Base-by-base conservation (phyloP, 768 basidiomycete species). In the Suillus decipiens region DNA sequence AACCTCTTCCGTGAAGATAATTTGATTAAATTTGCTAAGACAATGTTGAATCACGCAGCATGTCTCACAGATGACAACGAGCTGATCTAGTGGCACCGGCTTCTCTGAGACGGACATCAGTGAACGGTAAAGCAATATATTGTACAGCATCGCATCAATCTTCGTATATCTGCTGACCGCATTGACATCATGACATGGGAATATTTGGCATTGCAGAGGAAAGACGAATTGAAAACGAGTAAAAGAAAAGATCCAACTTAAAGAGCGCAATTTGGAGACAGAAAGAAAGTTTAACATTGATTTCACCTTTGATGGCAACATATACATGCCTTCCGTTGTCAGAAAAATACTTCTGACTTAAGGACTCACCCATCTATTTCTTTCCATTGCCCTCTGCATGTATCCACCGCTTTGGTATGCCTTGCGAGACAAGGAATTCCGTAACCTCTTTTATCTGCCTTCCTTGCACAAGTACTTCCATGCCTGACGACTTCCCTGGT, bases 341-440 rank as follows among this genome's bases (percentile, higher is more conserved):
- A 66, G 42, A 55, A 60, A 47, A 45, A 28, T 56, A 33, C 31
- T 39, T 24, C 41, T 9, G 50, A 17, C 59, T 24, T 9, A 51
- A 19, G 9, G 50, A 51, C 50, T 33, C 36, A 7, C 10, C 22
- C 24, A 41, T 41, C 24, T 57, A 82, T 72, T 87, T 87, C 76
- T 86, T 84, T 11, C 64, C 76, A 28, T 2, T 57, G 76, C n/a
- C 87, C 1, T 70, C 72, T 1, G 81, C 76, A 70, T 86, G 84
- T 59, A 96, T 89, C 91, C 92, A 96, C 69, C 82, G 82, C 78
- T 89, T 91, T 33, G 93, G 92, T 37, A 96, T 84, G 0, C 95
- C 93, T 66, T 83, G 86, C 28, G 77, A 81, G 3, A 83, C 72
- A 45, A 97, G 72, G 64, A 93, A 83, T 5, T 91, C 89, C 11